Evolutionary conservation across 805 yeast genomes (phyloP).

Genomic region (Yarrowia sp.): DNA sequence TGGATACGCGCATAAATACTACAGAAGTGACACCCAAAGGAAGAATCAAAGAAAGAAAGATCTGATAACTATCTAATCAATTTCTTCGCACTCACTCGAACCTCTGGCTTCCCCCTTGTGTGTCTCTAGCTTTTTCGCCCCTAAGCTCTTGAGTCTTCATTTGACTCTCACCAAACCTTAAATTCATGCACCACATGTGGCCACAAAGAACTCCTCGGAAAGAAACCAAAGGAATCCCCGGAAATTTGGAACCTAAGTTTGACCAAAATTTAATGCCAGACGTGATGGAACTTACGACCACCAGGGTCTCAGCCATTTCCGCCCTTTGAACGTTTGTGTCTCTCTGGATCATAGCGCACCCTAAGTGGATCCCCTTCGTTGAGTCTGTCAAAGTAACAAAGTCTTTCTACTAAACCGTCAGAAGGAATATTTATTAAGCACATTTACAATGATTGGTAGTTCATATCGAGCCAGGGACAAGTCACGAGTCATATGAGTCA

Average conservation of each 20-base stretch:
- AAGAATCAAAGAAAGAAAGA: neutral
- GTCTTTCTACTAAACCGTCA: no score
- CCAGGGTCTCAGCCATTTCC: neutral
- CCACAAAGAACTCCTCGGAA: slow-evolving; percentile 5
- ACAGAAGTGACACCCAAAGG: no score
- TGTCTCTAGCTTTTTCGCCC: neutral
- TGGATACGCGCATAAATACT: no score
- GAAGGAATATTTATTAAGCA: no score
- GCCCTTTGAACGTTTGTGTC: neutral
- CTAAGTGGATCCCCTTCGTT: neutral
- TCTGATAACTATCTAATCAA: neutral
- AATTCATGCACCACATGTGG: neutral
- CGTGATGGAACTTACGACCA: slow-evolving; percentile 7
- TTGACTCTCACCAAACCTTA: neutral
- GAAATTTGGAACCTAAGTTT: neutral
- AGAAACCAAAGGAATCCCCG: slow-evolving; percentile 19
- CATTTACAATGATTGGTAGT: no score
- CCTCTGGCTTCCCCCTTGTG: neutral
- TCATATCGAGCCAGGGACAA: neutral
- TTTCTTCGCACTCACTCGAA: no score
- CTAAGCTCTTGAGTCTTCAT: neutral
- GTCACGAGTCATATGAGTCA: neutral
- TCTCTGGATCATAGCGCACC: neutral
- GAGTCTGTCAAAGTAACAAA: neutral
- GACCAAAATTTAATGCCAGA: neutral